Evolutionary conservation across 345 rosid species (phyloP), one percentile per base, ranked within the genome.

Genomic region (Camelina laxa): DNA sequence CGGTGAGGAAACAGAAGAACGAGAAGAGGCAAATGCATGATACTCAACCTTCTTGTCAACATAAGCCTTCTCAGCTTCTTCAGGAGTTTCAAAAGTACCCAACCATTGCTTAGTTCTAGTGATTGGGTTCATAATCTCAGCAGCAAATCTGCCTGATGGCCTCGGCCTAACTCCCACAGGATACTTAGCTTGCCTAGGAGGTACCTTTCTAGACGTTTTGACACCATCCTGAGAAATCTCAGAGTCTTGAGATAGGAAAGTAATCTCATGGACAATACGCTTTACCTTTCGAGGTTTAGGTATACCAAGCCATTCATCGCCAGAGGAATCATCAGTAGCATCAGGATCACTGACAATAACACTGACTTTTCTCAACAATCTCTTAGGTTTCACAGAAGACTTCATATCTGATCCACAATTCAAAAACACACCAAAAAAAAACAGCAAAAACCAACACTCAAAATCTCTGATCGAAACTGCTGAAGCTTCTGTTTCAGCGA

Each of bases 71-170:
- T 86, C 85, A 8, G 99, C 99, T 44, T 89, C 97, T 81, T 92
- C 92, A 1, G 69, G 79, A 22, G 92, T 89, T 12, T 69, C 58
- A 63, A 60, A 95, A 41, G 98, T 92, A 50, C 98, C 98, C 79
- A 95, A 79, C 98, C 99, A 95, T 39, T 72, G 73, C 69, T 90
- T 86, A 45, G 75, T 76, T 47, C 70, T 85, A 44, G 82, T 82
- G 17, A 85, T 14, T 3, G 99, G 99, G 69, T 92, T 83, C 4
- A 82, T 65, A 53, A 92, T 89, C 79, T 90, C 97, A 39, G 99
- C 98, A n/a, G 94, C 91, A 93, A 91, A 92, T 69, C 82, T 95
- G 0, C 99, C 99, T 90, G 98, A 95, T 66, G 84, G 87, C 53
- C 99, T 79, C 63, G 76, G 94, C 74, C 99, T 80, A 54, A 92